Base-by-base conservation (phyloP, 2,329 filamentous ascomycete genomes). In the Apiospora kogelbergensis region DNA sequence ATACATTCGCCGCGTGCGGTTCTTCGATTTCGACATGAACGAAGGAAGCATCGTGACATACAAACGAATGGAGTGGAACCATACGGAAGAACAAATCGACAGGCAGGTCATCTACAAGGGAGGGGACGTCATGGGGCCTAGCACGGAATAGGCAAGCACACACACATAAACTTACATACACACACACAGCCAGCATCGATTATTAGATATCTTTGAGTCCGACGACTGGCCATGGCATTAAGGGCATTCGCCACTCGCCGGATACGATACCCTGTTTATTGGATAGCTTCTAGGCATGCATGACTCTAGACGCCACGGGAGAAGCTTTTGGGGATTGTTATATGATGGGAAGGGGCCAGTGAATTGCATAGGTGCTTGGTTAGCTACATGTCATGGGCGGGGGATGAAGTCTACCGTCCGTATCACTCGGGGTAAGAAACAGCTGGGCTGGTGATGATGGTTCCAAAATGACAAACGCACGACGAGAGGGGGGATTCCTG, bases 11-110 rank as follows among this genome's bases (percentile, higher is more conserved):
- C 90, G 94, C 40, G 86, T 98, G 67, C 88, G 96, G 64, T 87
- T 99, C 57, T 99, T 96, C 78, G 95, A 98, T 74, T 89, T 99
- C 66, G 95, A 99, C 79, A 93, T 95, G 81, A 97, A 97, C 77
- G 90, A 93, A 70, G 95, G 92, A 9, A 89, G 93, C 63, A 95
- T 99, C 73, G 90, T 88, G 65, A 99, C 95, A 0, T 99, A 95
- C 88, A 98, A 98, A 83, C 88, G 96, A 65, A 84, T 97, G 20
- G 95, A 98, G 77, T 84, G 87, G 72, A 89, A 88, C 53, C 84
- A 89, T 46, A 83, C 80, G 22, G 80, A 84, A 53, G 81, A 78
- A 69, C 84, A 83, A 44, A 80, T 91, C 65, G 90, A 92, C 73
- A 84, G 90, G 75, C 88, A 91, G 77, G 86, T 91, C 65, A 87